A percentile compares a stretch with the other conserved stretches of the same genome.
Evolutionary conservation across 768 basidiomycete genomes (phyloP).

Genomic region (Chiua virens): DNA sequence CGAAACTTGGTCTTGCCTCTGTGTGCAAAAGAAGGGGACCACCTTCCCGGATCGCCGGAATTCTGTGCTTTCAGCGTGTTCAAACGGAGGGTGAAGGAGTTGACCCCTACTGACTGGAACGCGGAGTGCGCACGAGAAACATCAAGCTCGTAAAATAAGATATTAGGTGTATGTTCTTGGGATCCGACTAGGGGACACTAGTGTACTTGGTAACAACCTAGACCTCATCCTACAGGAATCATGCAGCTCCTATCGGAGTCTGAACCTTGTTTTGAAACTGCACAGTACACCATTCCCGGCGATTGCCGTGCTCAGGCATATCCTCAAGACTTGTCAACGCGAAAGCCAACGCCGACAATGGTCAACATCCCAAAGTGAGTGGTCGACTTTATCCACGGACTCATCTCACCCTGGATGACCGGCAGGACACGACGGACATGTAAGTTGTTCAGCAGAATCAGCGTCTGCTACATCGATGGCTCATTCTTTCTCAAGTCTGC

Average conservation of each 20-base stretch:
- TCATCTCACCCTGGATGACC: constrained; percentile 6
- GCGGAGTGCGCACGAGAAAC: constrained; percentile 51
- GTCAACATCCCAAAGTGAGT: constrained; percentile 95
- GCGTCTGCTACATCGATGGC: background rate
- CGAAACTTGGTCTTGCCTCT: constrained; percentile 58
- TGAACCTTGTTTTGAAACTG: constrained; percentile 22
- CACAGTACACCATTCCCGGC: constrained; percentile 25
- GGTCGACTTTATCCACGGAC: background rate
- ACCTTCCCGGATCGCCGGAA: constrained; percentile 67
- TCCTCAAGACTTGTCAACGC: constrained; percentile 12
- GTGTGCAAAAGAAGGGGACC: constrained; percentile 65
- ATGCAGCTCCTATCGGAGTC: constrained; percentile 14
- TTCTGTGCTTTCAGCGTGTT: constrained; percentile 72
- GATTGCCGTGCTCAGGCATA: constrained; percentile 24
- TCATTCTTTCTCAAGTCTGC: constrained; percentile 60
- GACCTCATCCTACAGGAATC: too few relatives aligned
- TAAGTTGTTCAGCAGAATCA: constrained; percentile 42
- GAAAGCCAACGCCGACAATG: constrained; percentile 50
- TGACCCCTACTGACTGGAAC: constrained; percentile 68
- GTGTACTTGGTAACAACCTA: too few relatives aligned
- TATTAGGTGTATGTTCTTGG: too few relatives aligned
- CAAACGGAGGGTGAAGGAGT: constrained; percentile 55
- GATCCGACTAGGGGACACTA: too few relatives aligned
- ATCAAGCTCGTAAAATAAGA: background rate
- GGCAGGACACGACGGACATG: constrained; percentile 92